Conservation (phyloP, 2,329 filamentous ascomycete species). For the Mycosphaerelloides madeirae region DNA sequence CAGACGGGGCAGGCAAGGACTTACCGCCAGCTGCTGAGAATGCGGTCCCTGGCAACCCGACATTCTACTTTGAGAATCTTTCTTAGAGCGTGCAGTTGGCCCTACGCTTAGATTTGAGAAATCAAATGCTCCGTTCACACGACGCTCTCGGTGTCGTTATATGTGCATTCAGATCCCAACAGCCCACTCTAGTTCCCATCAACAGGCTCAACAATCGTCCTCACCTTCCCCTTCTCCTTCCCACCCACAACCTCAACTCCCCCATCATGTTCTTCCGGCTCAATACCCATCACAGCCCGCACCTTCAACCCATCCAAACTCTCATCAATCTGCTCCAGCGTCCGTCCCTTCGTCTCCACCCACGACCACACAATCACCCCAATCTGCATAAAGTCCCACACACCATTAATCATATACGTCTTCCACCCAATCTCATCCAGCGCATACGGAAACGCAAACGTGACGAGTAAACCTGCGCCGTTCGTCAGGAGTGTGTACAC, state of each 20-base stretch:
- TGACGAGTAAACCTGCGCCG: conserved; percentile 6
- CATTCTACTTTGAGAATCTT: conserved; percentile 77
- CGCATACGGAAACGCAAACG: conserved; percentile 41
- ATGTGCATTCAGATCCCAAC: too few species aligned
- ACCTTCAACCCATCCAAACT: conserved; percentile 3
- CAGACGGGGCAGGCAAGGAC: conserved; percentile 55
- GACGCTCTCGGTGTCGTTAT: too few species aligned
- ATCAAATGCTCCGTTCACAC: too few species aligned
- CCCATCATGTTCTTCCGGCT: too few species aligned
- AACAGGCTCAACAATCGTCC: too few species aligned
- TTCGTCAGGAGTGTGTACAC: conserved; percentile 27
- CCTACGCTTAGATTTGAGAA: too few species aligned
- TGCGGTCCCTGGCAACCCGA: conserved; percentile 76
- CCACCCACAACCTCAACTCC: too few species aligned
- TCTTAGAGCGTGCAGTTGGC: not conserved
- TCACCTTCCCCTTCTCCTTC: too few species aligned
- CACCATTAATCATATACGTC: conserved; percentile 59
- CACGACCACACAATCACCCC: conserved; percentile 3
- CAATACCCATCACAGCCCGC: conserved; percentile 1
- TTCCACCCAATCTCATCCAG: conserved; percentile 52
- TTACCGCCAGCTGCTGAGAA: conserved; percentile 60
- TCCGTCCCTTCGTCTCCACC: conserved; percentile 8
- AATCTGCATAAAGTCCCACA: conserved; percentile 7
- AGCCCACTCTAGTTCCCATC: too few species aligned
- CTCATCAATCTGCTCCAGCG: conserved; percentile 10